Conservation (phyloP, 768 basidiomycete genomes). For the Gautieria morchelliformis region DNA sequence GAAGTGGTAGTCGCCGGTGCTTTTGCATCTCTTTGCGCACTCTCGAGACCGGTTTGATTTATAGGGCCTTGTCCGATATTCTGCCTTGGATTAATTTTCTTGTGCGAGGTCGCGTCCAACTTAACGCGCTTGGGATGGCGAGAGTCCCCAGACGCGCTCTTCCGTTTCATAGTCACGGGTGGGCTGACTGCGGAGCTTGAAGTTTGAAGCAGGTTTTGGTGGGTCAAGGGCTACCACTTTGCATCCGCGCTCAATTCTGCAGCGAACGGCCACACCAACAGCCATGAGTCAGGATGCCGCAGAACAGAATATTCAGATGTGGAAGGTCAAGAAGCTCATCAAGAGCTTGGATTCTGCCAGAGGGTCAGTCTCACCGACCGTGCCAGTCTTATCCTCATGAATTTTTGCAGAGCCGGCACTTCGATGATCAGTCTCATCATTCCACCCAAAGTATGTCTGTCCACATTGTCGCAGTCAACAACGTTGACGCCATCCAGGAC, state of each 20-base stretch:
- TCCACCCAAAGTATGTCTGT: constrained; percentile 68
- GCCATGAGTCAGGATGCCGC: constrained; percentile 77
- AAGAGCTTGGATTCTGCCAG: constrained; percentile 92
- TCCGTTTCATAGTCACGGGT: constrained; percentile 1
- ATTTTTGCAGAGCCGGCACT: constrained; percentile 66
- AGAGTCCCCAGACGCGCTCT: neutral
- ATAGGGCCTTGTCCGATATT: neutral
- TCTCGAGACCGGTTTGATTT: neutral
- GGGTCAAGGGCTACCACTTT: neutral
- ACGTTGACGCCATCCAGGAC: constrained; percentile 34
- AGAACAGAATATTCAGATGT: constrained; percentile 95
- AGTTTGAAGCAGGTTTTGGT: neutral
- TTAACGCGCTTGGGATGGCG: neutral
- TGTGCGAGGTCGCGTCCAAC: neutral
- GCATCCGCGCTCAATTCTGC: neutral
- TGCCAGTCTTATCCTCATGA: neutral
- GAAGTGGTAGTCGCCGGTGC: neutral
- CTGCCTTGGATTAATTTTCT: neutral
- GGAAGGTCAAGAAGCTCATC: constrained; percentile 99
- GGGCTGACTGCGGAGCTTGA: neutral
- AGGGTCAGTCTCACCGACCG: constrained; percentile 41
- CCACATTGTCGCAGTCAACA: neutral
- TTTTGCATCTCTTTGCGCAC: neutral
- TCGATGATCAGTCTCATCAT: constrained; percentile 99
- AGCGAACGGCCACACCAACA: constrained; percentile 10